Evolutionary conservation across 164 flowering plant species (phyloP).

Genomic region (Santalum album): DNA sequence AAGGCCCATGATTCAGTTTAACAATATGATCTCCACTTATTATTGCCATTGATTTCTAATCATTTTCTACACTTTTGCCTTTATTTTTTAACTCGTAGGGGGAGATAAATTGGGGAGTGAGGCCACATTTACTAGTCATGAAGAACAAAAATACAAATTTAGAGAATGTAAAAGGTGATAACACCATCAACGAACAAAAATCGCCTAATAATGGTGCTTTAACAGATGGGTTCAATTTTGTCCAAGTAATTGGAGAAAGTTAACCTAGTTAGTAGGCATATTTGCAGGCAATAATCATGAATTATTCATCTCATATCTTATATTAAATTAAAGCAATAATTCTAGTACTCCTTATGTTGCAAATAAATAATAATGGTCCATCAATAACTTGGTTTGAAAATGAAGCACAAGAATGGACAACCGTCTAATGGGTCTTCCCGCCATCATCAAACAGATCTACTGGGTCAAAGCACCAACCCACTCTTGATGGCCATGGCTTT

Average conservation of each 20-base stretch:
- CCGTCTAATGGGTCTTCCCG: too few relatives aligned
- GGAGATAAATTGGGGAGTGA: slow-evolving; percentile 2
- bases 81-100: slow-evolving; percentile 3
- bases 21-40: slow-evolving; percentile 24
- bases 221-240: slow-evolving; percentile 14
- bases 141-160: too few relatives aligned
- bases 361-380: neutral
- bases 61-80: slow-evolving; percentile 21
- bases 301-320: too few relatives aligned
- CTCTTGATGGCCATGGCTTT: too few relatives aligned
- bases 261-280: slow-evolving; percentile 6
- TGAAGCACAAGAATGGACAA: too few relatives aligned
- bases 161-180: slow-evolving; percentile 14
- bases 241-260: too few relatives aligned
- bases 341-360: neutral
- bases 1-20: slow-evolving; percentile 28
- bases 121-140: slow-evolving; percentile 14
- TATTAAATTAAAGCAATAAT: too few relatives aligned
- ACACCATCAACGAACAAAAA: slow-evolving; percentile 19
- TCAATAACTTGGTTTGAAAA: too few relatives aligned
- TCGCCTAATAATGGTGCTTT: too few relatives aligned
- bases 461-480: too few relatives aligned
- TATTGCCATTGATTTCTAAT: slow-evolving; percentile 34
- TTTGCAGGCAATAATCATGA: slow-evolving; percentile 14
- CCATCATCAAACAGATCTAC: too few relatives aligned